Base-by-base conservation (phyloP, 1,139 yeast species). In the Saccharomyces hybrid region DNA sequence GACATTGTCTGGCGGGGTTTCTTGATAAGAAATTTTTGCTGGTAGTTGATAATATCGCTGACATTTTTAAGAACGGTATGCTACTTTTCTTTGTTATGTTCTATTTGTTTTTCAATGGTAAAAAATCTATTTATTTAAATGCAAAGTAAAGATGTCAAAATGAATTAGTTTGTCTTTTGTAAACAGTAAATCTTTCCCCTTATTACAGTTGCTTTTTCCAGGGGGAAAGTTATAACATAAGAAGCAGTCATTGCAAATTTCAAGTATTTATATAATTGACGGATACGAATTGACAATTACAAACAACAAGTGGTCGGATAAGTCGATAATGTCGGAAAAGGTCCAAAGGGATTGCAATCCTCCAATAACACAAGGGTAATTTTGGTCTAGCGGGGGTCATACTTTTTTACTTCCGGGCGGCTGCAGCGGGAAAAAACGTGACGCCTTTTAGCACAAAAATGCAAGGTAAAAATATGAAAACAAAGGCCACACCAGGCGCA, bases 341-440 rank as follows among this genome's bases (percentile, higher is more conserved):
- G 24, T 19, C 26, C 44, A 38, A 16, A 38, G 44, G 44, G 44
- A 38, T 38, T 38, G 24, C 24, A 24, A 19, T 19, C 44, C 44
- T 38, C 44, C 44, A 38, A 38, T 38, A 38, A 38, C 44, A 38
- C 44, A 38, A 11, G 19, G 19, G 44, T 38, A 38, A 16, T 38
- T 38, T 38, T 38, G 44, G 44, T 38, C 44, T 38, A 38, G 44
- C 44, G 44, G 44, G 44, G 44, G 44, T 38, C 44, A 38, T 38
- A 38, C 44, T 38, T 38, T 38, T 32, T 16, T 12, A 38, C 11
- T 38, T 38, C 44, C n/a, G 44, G 44, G 44, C 44, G 44, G 44
- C 44, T 38, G 44, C 44, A 19, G 24, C 44, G 44, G 44, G 21
- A 38, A 28, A 38, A 38, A 38, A 38, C 44, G 44, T 38, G 44